A percentile compares a stretch with the other conserved stretches of the same genome.
Conservation (phyloP, 1,139 yeast genomes). For the Geotrichum klebahnii region DNA sequence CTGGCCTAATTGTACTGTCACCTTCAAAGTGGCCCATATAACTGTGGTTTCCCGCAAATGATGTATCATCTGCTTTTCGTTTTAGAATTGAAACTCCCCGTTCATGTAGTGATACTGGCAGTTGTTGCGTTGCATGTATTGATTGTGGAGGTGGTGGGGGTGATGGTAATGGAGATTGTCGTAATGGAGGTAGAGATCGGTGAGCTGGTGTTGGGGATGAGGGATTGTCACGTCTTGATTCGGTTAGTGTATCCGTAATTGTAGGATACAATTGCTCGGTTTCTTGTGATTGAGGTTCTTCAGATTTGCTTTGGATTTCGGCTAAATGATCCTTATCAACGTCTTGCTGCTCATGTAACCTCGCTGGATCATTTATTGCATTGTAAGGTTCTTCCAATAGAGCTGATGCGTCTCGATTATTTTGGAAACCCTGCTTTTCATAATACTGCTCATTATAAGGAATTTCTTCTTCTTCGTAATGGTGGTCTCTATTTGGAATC, state of each 20-base stretch:
- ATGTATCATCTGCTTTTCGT: slow-evolving; percentile 7
- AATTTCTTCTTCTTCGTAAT: neutral
- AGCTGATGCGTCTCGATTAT: no score
- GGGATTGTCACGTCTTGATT: neutral
- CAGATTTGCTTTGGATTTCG: neutral
- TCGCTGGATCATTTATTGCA: no score
- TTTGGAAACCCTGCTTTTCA: neutral
- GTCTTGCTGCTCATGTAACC: neutral
- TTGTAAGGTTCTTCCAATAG: no score
- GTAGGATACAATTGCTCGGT: neutral
- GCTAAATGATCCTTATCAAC: neutral
- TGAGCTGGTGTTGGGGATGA: neutral
- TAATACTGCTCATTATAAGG: neutral
- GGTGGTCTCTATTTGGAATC: neutral
- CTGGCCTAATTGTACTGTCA: neutral
- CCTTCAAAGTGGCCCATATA: neutral
- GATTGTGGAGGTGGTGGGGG: neutral
- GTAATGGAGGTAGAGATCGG: neutral
- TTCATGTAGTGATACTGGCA: neutral
- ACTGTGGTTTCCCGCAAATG: slow-evolving; percentile 6
- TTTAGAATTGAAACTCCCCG: slow-evolving; percentile 4
- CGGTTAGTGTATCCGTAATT: neutral
- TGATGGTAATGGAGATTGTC: neutral
- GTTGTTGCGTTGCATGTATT: neutral
- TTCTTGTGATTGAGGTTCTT: neutral